These are phyloP conservation scores for Larix sibirica DNA, from an alignment of 83 land plant species.

Conservation along the genomic window DNA sequence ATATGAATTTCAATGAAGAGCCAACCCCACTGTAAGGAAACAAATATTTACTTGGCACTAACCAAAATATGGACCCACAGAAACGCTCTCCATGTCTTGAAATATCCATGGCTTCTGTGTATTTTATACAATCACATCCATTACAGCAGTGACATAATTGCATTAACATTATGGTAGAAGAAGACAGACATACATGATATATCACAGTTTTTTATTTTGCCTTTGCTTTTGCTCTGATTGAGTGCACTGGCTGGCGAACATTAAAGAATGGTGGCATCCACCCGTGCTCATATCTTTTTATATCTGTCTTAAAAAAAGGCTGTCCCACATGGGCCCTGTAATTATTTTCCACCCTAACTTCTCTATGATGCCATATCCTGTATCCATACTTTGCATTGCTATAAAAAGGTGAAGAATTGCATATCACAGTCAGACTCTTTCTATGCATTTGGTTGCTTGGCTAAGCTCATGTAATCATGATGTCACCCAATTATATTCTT, in stretches of 20 bases:
- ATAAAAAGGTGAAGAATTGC: neutral
- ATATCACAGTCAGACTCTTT: neutral
- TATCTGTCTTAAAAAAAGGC: neutral
- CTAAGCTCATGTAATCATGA: neutral
- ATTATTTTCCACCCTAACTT: neutral
- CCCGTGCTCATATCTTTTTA: neutral
- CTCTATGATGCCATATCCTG: neutral
- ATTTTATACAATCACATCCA: neutral
- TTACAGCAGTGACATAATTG: neutral
- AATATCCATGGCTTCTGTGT: neutral
- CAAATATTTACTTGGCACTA: neutral
- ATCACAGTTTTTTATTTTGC: neutral
- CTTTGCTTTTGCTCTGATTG: neutral
- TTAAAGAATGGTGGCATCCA: conserved; percentile 3
- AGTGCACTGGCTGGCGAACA: neutral
- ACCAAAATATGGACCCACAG: neutral
- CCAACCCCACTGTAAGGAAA: too few species aligned
- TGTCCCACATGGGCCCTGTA: neutral
- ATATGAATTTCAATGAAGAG: too few species aligned
- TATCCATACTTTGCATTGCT: neutral
- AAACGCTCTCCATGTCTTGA: neutral
- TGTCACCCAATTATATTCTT: neutral
- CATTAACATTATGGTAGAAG: neutral
- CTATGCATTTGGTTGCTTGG: neutral
- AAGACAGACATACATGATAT: neutral